These are phyloP conservation scores for Modicella reniformis DNA, from an alignment of 371 early-diverging fungal genomes.

Conservation along the genomic window DNA sequence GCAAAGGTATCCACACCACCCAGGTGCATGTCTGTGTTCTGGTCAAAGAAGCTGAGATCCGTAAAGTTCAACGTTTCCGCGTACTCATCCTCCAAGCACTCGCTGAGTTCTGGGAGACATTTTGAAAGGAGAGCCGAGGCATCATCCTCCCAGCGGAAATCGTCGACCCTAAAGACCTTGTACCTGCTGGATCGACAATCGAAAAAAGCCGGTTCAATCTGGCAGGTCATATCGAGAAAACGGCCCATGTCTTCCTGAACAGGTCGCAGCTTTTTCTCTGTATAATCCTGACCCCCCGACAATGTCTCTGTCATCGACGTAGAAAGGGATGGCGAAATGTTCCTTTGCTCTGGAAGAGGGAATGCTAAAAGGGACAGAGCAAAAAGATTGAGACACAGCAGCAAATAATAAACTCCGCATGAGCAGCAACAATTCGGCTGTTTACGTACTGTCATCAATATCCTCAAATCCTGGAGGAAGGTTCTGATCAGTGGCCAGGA, in stretches of 20 bases:
- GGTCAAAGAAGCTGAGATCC: conserved; percentile 58
- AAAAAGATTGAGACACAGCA: neutral
- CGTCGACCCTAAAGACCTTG: conserved; percentile 65
- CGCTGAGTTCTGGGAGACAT: conserved; percentile 69
- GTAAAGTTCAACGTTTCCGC: conserved; percentile 69
- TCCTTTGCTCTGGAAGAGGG: conserved; percentile 32
- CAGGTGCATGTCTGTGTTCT: conserved; percentile 49
- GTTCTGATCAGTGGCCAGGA: conserved; percentile 24
- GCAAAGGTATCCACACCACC: conserved; percentile 69
- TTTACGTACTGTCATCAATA: conserved; percentile 51
- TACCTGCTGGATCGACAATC: conserved; percentile 55
- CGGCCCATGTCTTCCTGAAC: conserved; percentile 65
- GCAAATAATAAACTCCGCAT: conserved; percentile 12
- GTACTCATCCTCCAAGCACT: conserved; percentile 69
- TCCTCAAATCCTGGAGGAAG: conserved; percentile 50
- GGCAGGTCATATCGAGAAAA: conserved; percentile 57
- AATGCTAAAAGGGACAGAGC: conserved; percentile 23
- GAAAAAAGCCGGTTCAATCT: conserved; percentile 56
- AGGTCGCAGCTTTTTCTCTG: conserved; percentile 36
- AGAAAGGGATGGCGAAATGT: conserved; percentile 28
- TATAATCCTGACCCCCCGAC: conserved; percentile 6
- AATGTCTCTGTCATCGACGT: conserved; percentile 30
- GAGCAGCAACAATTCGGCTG: too few species aligned
- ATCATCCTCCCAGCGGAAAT: conserved; percentile 78
- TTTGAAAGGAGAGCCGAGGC: conserved; percentile 71